Percentiles rank a stretch among this genome's conserved stretches.
phyloP scores from a whole-genome alignment of 192 early-diverging fungal species.

The Rhizophagus clarus region DNA sequence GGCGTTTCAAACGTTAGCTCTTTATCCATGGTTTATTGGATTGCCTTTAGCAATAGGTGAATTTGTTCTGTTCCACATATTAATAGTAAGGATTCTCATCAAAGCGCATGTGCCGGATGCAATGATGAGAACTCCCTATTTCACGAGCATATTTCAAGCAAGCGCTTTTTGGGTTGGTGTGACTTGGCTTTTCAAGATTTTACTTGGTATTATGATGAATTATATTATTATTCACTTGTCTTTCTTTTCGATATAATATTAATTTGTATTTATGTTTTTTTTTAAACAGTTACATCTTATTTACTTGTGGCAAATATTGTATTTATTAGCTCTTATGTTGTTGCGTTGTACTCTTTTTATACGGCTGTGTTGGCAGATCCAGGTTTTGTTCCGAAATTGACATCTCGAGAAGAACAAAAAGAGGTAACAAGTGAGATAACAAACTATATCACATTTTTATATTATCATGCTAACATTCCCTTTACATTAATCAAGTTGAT shows the following conservation, averaged over 20 bases:
- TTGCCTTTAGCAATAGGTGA: constrained; percentile 60
- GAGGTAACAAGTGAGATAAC: constrained; percentile 26
- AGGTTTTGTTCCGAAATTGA: constrained; percentile 71
- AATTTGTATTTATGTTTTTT: neutral
- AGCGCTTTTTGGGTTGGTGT: constrained; percentile 72
- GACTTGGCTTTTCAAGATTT: constrained; percentile 66
- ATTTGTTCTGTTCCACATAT: constrained; percentile 58
- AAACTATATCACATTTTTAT: neutral
- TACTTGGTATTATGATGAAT: constrained; percentile 54
- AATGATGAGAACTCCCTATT: constrained; percentile 78
- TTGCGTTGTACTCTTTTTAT: constrained; percentile 80
- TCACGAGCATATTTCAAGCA: constrained; percentile 85
- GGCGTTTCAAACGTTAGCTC: constrained; percentile 55
- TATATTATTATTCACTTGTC: neutral
- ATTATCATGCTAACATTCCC: too few species aligned
- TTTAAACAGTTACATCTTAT: constrained; percentile 58
- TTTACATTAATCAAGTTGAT: constrained; percentile 40
- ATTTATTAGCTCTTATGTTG: constrained; percentile 63
- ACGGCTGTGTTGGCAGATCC: constrained; percentile 71
- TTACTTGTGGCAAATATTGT: constrained; percentile 62
- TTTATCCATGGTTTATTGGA: constrained; percentile 79
- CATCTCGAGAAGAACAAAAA: constrained; percentile 44
- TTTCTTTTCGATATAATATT: neutral
- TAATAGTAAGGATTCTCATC: constrained; percentile 63
- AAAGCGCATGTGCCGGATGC: constrained; percentile 48